phyloP scores from a whole-genome alignment of 78 protist genomes.

The Parvularia atlantis region DNA sequence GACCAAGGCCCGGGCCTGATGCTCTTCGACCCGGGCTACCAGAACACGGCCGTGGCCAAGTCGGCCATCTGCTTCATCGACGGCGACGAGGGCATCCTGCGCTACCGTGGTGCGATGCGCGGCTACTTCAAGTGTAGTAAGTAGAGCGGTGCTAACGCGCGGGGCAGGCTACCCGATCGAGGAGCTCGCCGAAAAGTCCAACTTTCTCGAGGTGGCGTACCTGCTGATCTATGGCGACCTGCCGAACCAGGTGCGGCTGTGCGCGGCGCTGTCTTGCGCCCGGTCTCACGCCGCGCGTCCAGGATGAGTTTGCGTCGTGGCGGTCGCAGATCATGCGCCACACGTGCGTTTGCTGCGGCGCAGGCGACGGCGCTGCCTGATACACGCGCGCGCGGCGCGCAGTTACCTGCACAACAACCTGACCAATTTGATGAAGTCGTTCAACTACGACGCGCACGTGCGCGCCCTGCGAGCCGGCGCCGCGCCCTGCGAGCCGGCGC shows the following conservation, averaged over 20 bases:
- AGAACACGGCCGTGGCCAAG: background rate
- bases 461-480: too few species aligned
- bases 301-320: background rate
- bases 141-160: too few species aligned
- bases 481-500: too few species aligned
- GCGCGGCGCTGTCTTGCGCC: too few species aligned
- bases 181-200: conserved; percentile 46
- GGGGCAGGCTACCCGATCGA: conserved; percentile 64
- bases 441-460: conserved; percentile 45
- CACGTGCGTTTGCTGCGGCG: background rate
- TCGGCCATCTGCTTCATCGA: conserved; percentile 1
- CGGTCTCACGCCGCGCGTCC: too few species aligned
- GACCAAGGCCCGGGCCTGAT: too few species aligned
- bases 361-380: too few species aligned
- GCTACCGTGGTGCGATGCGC: conserved; percentile 31
- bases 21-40: background rate
- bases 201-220: conserved; percentile 37
- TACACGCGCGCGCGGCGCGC: too few species aligned
- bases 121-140: too few species aligned
- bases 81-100: conserved; percentile 14
- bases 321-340: background rate
- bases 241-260: conserved; percentile 29
- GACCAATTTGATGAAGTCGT: background rate
- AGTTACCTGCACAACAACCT: conserved; percentile 29
- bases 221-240: conserved; percentile 35